phyloP scores from a whole-genome alignment of 129 eudicot species.

The Artemisia tridentata region DNA sequence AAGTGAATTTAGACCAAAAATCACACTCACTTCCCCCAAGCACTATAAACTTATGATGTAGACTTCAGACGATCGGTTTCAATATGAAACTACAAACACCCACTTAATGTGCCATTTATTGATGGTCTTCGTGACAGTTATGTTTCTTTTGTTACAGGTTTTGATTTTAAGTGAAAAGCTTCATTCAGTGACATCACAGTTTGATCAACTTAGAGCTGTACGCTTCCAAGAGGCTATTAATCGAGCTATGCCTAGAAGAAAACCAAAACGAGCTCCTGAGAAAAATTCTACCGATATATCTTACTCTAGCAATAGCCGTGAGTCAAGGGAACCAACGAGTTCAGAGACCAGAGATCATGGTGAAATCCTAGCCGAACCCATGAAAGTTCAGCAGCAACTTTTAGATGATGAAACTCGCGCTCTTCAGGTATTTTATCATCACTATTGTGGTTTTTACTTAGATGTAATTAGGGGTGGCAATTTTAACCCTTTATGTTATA shows the following conservation, averaged over 20 bases:
- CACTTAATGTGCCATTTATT: not conserved
- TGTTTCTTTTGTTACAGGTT: slow-evolving; percentile 44
- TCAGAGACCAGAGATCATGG: slow-evolving; percentile 48
- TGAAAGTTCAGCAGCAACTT: slow-evolving; percentile 75
- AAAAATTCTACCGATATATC: slow-evolving; percentile 27
- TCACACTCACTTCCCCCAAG: not conserved
- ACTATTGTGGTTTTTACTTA: not conserved
- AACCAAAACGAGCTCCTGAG: slow-evolving; percentile 36
- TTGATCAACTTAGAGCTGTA: slow-evolving; percentile 87
- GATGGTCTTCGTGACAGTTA: not conserved
- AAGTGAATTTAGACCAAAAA: not conserved
- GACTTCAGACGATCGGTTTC: not conserved
- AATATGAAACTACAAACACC: not conserved
- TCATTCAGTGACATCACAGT: slow-evolving; percentile 87
- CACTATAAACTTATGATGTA: not conserved
- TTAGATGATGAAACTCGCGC: slow-evolving; percentile 91
- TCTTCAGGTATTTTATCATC: slow-evolving; percentile 66
- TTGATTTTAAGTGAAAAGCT: slow-evolving; percentile 86
- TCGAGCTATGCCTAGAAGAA: slow-evolving; percentile 80
- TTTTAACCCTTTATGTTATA: too few species aligned
- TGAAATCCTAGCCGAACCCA: slow-evolving; percentile 62
- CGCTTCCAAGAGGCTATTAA: slow-evolving; percentile 89
- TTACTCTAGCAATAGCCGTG: slow-evolving; percentile 25
- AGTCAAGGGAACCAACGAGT: slow-evolving; percentile 32
- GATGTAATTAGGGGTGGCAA: too few species aligned